Base-by-base conservation (phyloP, 768 basidiomycete species). In the Suillus variegatus region DNA sequence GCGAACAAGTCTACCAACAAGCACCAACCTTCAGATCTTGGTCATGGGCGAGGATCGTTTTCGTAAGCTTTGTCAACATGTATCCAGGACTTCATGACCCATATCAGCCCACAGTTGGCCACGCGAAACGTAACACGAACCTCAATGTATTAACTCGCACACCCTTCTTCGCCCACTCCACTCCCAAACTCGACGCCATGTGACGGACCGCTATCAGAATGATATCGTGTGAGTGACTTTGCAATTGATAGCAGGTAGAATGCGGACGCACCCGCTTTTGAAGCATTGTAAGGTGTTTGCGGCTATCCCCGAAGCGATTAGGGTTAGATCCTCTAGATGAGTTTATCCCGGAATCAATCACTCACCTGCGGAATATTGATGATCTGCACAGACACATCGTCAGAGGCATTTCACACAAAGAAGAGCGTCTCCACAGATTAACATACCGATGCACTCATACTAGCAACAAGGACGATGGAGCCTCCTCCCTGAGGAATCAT, bases 201-300 rank as follows among this genome's bases (percentile, higher is more conserved):
- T 98, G 96, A 70, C 91, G 90, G 41, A 98, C 95, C 57, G 95
- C 91, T 91, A 65, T 55, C n/a, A 38, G 61, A 64, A 12, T 46
- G 54, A 54, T 35, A 55, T 38, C 35, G 49, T 47, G 58, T 66
- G 54, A 66, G 58, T 69, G 66, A 66, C 51, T 41, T 28, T 32
- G 32, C 32, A 32, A 32, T 32, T 32, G 32, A 32, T 1, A 32
- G 6, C 32, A 32, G 32, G 32, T 32, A 32, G 43, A 63, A 41
- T 47, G 8, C 9, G 1, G 44, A 71, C 82, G 71, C 70, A 89
- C 90, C 93, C 43, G 94, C 94, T 81, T 96, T 98, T 22, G 95
- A 96, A 10, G 93, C 92, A 77, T 98, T 99, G 77, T 99, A 99
- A 0, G 96, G 95, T 5, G 93, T 92, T 83, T 99, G 97, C 49